A percentile compares a stretch with the other conserved stretches of the same genome.
Evolutionary conservation across 2,329 filamentous ascomycete species (phyloP).

Genomic region (Diaporthe sp.): DNA sequence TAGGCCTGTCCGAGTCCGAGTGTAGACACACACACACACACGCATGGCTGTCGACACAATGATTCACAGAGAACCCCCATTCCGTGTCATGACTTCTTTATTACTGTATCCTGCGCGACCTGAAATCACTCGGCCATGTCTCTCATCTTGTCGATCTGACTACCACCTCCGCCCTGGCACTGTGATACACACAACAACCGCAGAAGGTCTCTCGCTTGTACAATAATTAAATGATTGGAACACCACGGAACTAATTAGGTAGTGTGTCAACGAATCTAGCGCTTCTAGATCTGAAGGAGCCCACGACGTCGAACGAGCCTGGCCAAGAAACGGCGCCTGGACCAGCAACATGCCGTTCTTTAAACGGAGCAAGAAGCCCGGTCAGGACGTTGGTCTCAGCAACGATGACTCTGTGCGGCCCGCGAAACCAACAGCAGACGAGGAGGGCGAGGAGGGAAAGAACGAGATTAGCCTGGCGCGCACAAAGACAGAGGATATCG

Average conservation of each 20-base stretch:
- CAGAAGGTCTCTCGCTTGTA: not conserved
- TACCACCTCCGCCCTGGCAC: not conserved
- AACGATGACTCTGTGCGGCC: slow-evolving; percentile 20
- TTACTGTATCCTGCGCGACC: not conserved
- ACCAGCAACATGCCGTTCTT: slow-evolving; percentile 33
- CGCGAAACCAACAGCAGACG: not conserved
- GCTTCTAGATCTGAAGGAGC: not conserved
- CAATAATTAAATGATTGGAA: not conserved
- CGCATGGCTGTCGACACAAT: not conserved
- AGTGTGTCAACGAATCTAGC: not conserved
- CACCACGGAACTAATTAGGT: not conserved
- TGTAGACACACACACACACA: not conserved
- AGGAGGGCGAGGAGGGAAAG: slow-evolving; percentile 27
- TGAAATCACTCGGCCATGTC: not conserved
- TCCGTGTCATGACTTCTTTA: not conserved
- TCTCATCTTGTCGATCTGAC: not conserved
- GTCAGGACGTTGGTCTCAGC: slow-evolving; percentile 20
- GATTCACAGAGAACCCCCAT: not conserved
- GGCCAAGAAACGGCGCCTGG: not conserved
- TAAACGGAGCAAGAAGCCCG: slow-evolving; percentile 38
- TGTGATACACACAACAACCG: not conserved
- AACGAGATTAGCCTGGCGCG: slow-evolving; percentile 41
- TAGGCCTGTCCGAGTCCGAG: slow-evolving; percentile 26
- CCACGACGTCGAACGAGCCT: not conserved
- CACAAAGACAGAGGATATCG: slow-evolving; percentile 46